Percentiles rank a stretch among this genome's conserved stretches.
These are phyloP conservation scores for Mycena capillaripes DNA, from an alignment of 768 basidiomycete species.

Conservation along the genomic window DNA sequence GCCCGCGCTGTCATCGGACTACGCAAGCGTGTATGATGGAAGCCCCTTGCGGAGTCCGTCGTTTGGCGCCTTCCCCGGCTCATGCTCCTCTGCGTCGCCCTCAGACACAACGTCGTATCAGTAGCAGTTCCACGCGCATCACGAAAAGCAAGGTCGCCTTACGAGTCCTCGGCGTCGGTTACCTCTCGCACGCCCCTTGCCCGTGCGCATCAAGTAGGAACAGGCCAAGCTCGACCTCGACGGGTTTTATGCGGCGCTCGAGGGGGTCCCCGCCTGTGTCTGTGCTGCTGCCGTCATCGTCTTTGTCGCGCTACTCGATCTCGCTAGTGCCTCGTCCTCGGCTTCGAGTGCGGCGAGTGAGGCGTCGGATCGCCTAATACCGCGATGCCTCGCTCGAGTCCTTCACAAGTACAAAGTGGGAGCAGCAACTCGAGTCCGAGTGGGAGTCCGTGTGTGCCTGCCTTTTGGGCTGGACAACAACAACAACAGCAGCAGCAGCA, in stretches of 20 bases:
- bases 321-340: too few species aligned
- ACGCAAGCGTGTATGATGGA: neutral
- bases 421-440: too few species aligned
- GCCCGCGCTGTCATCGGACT: too few species aligned
- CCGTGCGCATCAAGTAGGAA: slow-evolving; percentile 16
- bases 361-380: too few species aligned
- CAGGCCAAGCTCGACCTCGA: neutral
- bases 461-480: too few species aligned
- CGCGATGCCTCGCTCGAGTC: too few species aligned
- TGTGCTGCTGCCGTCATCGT: neutral
- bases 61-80: slow-evolving; percentile 5
- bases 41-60: neutral
- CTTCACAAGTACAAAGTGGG: too few species aligned
- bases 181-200: neutral
- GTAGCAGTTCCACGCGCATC: neutral
- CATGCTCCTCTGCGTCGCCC: neutral
- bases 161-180: neutral
- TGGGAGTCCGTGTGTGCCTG: too few species aligned
- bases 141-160: neutral
- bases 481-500: neutral
- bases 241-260: slow-evolving; percentile 27
- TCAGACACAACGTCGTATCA: neutral
- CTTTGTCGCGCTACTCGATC: neutral
- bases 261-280: neutral
- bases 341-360: too few species aligned